Conservation (phyloP, 2,329 filamentous ascomycete species). For the Epichloe hybrida region DNA sequence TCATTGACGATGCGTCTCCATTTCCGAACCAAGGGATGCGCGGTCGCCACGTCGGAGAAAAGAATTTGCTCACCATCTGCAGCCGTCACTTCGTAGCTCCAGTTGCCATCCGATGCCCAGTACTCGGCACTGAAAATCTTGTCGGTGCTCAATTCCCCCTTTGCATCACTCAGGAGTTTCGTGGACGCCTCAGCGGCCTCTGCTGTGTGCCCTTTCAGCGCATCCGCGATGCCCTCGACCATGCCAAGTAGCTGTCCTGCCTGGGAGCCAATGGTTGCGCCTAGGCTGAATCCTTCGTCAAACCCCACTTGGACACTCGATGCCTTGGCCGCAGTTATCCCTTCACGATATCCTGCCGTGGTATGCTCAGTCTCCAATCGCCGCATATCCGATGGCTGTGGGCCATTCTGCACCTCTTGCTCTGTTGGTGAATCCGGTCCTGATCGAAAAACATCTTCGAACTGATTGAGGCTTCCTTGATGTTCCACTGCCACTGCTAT, state of each 20-base stretch:
- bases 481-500: neutral
- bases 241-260: constrained; percentile 66
- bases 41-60: constrained; percentile 48
- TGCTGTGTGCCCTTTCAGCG: constrained; percentile 21
- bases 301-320: constrained; percentile 73
- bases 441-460: constrained; percentile 26
- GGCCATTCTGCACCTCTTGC: constrained; percentile 6
- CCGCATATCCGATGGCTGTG: constrained; percentile 50
- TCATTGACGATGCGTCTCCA: constrained; percentile 36
- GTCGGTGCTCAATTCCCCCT: constrained; percentile 44
- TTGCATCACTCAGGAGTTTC: constrained; percentile 34
- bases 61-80: constrained; percentile 30
- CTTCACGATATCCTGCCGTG: constrained; percentile 84
- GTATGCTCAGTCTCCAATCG: constrained; percentile 63
- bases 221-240: constrained; percentile 54
- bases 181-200: constrained; percentile 12
- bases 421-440: constrained; percentile 11
- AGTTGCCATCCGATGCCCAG: constrained; percentile 57
- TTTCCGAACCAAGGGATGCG: constrained; percentile 52
- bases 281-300: constrained; percentile 78
- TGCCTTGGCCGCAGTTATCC: constrained; percentile 63
- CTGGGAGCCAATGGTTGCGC: constrained; percentile 62
- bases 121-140: constrained; percentile 51
- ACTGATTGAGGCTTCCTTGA: constrained; percentile 9
- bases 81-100: constrained; percentile 45